Evolutionary conservation across 2,329 filamentous ascomycete species (phyloP).

Genomic region (Pseudogymnoascus sp.): DNA sequence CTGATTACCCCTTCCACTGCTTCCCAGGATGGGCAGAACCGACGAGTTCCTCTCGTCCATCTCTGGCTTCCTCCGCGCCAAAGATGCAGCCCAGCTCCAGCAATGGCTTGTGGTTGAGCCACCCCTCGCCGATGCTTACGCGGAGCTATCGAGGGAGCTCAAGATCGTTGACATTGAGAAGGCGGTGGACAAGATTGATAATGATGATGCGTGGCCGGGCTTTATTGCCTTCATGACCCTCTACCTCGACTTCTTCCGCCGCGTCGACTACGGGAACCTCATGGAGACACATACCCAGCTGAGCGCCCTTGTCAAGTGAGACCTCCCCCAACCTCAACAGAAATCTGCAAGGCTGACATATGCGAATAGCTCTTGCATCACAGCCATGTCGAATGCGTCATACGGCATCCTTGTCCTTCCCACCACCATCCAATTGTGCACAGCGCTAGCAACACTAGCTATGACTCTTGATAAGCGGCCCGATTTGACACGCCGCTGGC

Average conservation of each 20-base stretch:
- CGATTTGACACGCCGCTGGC: slow-evolving; percentile 62
- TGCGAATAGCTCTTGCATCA: slow-evolving; percentile 61
- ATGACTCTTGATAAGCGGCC: slow-evolving; percentile 76
- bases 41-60: slow-evolving; percentile 61
- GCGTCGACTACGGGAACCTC: slow-evolving; percentile 68
- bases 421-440: slow-evolving; percentile 73
- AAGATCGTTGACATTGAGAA: slow-evolving; percentile 52
- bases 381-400: slow-evolving; percentile 68
- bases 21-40: slow-evolving; percentile 47
- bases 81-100: slow-evolving; percentile 57
- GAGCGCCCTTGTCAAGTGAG: slow-evolving; percentile 66
- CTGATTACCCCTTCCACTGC: background rate
- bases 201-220: slow-evolving; percentile 61
- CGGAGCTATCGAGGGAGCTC: slow-evolving; percentile 58
- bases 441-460: slow-evolving; percentile 71
- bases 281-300: slow-evolving; percentile 67
- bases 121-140: slow-evolving; percentile 57
- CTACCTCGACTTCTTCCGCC: slow-evolving; percentile 72
- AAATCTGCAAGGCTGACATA: background rate
- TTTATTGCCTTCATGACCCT: slow-evolving; percentile 73
- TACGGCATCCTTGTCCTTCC: slow-evolving; percentile 76
- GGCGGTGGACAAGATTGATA: slow-evolving; percentile 52
- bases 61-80: slow-evolving; percentile 48
- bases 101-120: slow-evolving; percentile 69
- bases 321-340: slow-evolving; percentile 17